Evolutionary conservation across 179 eudicot species (phyloP).

Genomic region (Pouteria campechiana): DNA sequence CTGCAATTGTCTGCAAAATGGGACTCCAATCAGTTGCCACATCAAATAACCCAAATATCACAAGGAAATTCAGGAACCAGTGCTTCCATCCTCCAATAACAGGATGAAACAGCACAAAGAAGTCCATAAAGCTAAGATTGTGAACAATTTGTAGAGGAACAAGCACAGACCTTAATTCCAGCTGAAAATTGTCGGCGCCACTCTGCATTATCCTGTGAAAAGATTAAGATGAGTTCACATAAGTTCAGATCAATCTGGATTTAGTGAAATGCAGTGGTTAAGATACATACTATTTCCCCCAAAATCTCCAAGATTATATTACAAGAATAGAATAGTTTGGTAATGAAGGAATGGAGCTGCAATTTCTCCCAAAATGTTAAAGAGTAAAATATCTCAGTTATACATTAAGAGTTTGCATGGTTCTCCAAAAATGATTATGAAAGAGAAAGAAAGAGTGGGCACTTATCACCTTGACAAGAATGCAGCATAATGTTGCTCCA

Average conservation of each 20-base stretch:
- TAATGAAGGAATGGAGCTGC: background rate
- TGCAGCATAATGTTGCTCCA: too few species aligned
- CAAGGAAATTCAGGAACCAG: background rate
- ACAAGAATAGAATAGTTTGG: background rate
- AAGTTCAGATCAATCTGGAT: background rate
- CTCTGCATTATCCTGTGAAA: slow-evolving; percentile 39
- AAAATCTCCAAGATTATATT: too few species aligned
- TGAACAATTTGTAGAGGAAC: background rate
- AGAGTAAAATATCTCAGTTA: background rate
- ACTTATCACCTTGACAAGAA: too few species aligned
- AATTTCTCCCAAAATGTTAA: background rate
- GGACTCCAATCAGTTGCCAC: background rate
- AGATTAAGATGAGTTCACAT: slow-evolving; percentile 2
- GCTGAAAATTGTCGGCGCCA: slow-evolving; percentile 32
- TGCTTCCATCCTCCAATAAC: background rate
- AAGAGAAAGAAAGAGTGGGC: background rate
- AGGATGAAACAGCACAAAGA: background rate
- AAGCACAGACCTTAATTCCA: slow-evolving; percentile 54
- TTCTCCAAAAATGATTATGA: background rate
- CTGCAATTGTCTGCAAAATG: slow-evolving; percentile 58
- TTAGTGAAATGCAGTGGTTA: too few species aligned
- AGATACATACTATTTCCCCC: too few species aligned
- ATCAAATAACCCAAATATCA: background rate
- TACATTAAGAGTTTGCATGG: too few species aligned
- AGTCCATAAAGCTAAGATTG: background rate